phyloP scores from a whole-genome alignment of 306 rosid genomes.

The Quercus wislizeni region DNA sequence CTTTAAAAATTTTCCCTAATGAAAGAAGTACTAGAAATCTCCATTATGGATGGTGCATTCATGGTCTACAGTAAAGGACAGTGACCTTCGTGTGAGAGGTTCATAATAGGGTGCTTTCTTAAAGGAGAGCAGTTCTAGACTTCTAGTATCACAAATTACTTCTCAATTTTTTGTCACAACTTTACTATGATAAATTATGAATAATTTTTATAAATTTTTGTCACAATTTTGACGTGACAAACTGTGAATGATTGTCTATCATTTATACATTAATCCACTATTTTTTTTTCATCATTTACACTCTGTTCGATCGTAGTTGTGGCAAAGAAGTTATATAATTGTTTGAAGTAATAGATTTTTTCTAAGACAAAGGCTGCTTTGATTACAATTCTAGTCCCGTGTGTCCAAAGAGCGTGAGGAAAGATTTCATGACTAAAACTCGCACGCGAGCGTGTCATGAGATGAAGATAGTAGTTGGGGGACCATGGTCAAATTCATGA shows the following conservation, averaged over 20 bases:
- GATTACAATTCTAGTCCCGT: neutral
- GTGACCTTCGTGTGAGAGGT: neutral
- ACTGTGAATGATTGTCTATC: too few relatives aligned
- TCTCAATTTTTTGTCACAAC: rapidly evolving
- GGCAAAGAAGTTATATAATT: too few relatives aligned
- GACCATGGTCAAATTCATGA: neutral
- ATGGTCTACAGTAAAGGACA: neutral
- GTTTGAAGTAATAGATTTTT: too few relatives aligned
- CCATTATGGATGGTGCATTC: neutral
- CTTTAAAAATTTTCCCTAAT: neutral
- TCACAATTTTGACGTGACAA: too few relatives aligned
- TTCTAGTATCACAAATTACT: rapidly evolving
- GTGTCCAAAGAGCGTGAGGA: neutral
- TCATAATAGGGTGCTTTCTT: too few relatives aligned
- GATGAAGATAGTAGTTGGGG: neutral
- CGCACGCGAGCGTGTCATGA: neutral
- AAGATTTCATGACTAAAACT: neutral
- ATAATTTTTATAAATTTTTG: rapidly evolving
- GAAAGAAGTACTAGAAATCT: neutral
- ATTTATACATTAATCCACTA: rapidly evolving
- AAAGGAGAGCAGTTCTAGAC: too few relatives aligned
- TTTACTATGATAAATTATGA: rapidly evolving
- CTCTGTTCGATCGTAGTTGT: too few relatives aligned
- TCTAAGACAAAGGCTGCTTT: neutral
- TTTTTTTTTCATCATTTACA: too few relatives aligned